Conservation (phyloP, 2,329 filamentous ascomycete species). For the Penicillium paneum region DNA sequence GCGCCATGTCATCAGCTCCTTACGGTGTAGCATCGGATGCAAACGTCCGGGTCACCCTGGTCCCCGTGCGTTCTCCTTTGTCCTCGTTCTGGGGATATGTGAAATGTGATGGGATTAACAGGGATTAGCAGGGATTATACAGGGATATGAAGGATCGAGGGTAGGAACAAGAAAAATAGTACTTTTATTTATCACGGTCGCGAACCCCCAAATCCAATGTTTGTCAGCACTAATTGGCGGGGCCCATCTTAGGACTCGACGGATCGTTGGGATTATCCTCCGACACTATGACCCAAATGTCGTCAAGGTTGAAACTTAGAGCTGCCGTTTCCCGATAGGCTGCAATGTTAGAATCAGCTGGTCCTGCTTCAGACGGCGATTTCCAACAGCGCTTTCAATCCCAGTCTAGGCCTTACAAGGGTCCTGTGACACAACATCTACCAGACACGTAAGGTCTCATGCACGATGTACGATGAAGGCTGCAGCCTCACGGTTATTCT, state of each 20-base stretch:
- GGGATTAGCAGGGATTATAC: background rate
- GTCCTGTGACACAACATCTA: slow-evolving; percentile 12
- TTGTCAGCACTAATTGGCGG: background rate
- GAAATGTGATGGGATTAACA: slow-evolving; percentile 1
- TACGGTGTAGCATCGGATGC: slow-evolving; percentile 21
- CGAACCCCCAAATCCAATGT: background rate
- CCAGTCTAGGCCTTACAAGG: slow-evolving; percentile 1
- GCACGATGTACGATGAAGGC: slow-evolving; percentile 1
- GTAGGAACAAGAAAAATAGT: background rate
- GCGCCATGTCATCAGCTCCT: slow-evolving; percentile 24
- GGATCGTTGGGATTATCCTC: slow-evolving; percentile 11
- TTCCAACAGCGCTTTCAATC: background rate
- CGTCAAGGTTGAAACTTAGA: slow-evolving; percentile 13
- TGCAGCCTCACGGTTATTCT: slow-evolving; percentile 5
- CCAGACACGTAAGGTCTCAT: slow-evolving; percentile 5
- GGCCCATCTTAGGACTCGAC: slow-evolving; percentile 7
- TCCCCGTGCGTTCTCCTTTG: slow-evolving; percentile 7
- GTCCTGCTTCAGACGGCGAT: slow-evolving; percentile 7
- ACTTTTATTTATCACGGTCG: background rate
- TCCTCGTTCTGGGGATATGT: background rate
- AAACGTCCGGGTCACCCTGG: slow-evolving; percentile 1
- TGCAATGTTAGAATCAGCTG: slow-evolving; percentile 10
- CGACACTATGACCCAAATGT: background rate
- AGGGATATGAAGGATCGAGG: background rate
- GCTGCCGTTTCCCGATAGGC: slow-evolving; percentile 17